Evolutionary conservation across 208 protist species (phyloP).

Genomic region (Trypanosomatidae sp.): DNA sequence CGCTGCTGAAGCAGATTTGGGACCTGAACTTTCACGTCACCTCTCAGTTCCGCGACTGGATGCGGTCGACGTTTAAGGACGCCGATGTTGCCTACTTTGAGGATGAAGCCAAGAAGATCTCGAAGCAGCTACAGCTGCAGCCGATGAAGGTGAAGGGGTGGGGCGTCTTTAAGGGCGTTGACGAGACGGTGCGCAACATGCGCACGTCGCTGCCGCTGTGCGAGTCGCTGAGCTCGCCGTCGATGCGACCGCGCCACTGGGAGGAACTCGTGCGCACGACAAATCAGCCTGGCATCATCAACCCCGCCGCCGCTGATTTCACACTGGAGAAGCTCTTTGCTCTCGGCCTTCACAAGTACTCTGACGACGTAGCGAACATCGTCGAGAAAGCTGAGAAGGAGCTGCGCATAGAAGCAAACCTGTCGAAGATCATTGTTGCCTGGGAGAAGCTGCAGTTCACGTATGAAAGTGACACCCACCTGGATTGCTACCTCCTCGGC

Average conservation of each 20-base stretch:
- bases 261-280: slow-evolving; percentile 94
- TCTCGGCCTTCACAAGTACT: slow-evolving; percentile 96
- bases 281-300: slow-evolving; percentile 85
- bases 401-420: slow-evolving; percentile 96
- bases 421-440: slow-evolving; percentile 95
- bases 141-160: slow-evolving; percentile 95
- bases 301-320: slow-evolving; percentile 91
- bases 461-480: slow-evolving; percentile 86
- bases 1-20: slow-evolving; percentile 94
- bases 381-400: slow-evolving; percentile 98
- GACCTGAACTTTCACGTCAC: slow-evolving; percentile 93
- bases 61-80: slow-evolving; percentile 93
- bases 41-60: slow-evolving; percentile 93
- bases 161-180: slow-evolving; percentile 93
- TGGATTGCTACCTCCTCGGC: slow-evolving; percentile 91
- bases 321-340: slow-evolving; percentile 95
- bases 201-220: slow-evolving; percentile 92
- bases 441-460: slow-evolving; percentile 95
- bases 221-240: slow-evolving; percentile 91
- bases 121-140: slow-evolving; percentile 92
- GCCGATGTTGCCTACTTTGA: slow-evolving; percentile 92
- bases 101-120: slow-evolving; percentile 94
- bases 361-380: slow-evolving; percentile 96
- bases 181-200: slow-evolving; percentile 95
- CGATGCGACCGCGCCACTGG: slow-evolving; percentile 97